Conservation (phyloP, 2,329 filamentous ascomycete genomes). For the Colletotrichum spaethianum region DNA sequence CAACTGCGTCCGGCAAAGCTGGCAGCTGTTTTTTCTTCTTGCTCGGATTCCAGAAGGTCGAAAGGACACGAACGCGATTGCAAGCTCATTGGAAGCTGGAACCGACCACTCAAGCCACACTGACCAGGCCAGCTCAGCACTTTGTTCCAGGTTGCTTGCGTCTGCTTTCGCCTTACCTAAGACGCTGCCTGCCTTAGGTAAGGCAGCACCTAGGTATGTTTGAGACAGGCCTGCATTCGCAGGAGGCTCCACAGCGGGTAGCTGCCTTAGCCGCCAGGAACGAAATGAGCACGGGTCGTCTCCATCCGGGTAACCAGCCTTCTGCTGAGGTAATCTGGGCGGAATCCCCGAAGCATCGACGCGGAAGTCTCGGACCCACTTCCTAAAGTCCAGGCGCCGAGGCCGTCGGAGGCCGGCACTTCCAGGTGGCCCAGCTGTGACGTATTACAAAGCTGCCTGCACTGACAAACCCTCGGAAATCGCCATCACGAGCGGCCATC, state of each 20-base stretch:
- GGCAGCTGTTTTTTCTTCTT: constrained; percentile 1
- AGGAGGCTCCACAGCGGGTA: constrained; percentile 12
- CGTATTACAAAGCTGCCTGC: constrained; percentile 59
- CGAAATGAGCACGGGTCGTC: background rate
- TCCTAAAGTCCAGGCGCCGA: background rate
- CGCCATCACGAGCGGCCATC: constrained; percentile 37
- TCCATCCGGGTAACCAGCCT: background rate
- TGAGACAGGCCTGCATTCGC: constrained; percentile 3
- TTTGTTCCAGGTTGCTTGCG: constrained; percentile 1
- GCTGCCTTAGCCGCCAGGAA: constrained; percentile 32
- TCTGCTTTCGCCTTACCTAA: constrained; percentile 16
- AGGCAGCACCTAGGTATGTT: too few relatives aligned
- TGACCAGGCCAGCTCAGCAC: constrained; percentile 22
- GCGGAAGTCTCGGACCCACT: constrained; percentile 8
- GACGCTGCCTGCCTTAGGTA: background rate
- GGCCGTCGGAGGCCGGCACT: constrained; percentile 11
- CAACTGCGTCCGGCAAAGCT: constrained; percentile 30
- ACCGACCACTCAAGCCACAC: constrained; percentile 25
- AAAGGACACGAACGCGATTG: constrained; percentile 48
- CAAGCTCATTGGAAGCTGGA: constrained; percentile 44
- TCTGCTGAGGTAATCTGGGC: constrained; percentile 16
- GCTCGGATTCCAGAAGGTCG: constrained; percentile 31
- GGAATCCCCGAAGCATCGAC: constrained; percentile 15
- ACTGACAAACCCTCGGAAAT: constrained; percentile 48
- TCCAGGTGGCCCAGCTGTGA: constrained; percentile 42